Evolutionary conservation across 768 basidiomycete species (phyloP), one percentile per base, ranked within the genome.

Genomic region (Glaciozyma antarctica): DNA sequence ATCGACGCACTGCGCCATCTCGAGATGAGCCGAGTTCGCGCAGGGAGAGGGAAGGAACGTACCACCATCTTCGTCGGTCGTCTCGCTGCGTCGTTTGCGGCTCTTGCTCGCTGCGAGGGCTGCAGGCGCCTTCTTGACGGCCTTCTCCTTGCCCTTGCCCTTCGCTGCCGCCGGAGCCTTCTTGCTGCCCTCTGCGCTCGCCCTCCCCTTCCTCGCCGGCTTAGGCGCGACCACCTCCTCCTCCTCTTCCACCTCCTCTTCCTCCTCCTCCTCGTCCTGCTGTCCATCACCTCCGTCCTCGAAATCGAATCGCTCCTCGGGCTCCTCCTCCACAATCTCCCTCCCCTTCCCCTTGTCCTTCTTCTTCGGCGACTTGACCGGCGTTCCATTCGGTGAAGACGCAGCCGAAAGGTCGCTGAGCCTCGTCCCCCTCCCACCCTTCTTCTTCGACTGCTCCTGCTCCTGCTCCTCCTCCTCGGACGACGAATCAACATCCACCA

Each of bases 1-100:
- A 86, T 58, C 87, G 84, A 22, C 91, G 85, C 2, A 88, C 78
- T 28, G 85, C 86, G 38, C 10, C 10, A 12, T 21, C 2, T 2
- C 8, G 17, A 15, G 41, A 19, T 9, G 22, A 34, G 44, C 8
- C 7, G 30, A 19, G 48, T 15, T 15, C 16, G 24, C 32, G 32
- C 32, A 32, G 12, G 26, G 58, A 41, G 54, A 24, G 19, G 54
- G n/a, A 22, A 19, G 12, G 24, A 16, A 56, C 55, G 34, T 21
- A 57, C 55, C 17, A 15, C 38, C 38, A 7, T 41, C 38, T 41
- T 41, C 38, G 17, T 57, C 55, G n/a, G 22, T 19, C n/a, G 7
- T 43, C 26, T 58, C 57, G n/a, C 44, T 43, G 43, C 44, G 24
- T 16, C 22, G 28, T 30, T n/a, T 34, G 58, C 47, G 45, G 24